These are phyloP conservation scores for Penicillium vulpinum DNA, from an alignment of 2,329 filamentous ascomycete species.

Conservation along the genomic window DNA sequence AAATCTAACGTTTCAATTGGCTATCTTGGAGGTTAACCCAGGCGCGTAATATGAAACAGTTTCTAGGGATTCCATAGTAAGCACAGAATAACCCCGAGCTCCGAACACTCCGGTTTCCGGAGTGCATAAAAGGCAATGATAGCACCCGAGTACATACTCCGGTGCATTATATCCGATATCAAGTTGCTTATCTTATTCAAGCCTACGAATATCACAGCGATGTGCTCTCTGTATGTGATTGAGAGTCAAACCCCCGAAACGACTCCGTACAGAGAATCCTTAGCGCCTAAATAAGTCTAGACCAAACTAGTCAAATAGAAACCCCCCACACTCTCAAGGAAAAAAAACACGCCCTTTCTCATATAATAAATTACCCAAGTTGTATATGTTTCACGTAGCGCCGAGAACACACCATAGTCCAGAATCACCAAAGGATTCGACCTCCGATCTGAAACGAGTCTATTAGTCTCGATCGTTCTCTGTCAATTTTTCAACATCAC, in stretches of 20 bases:
- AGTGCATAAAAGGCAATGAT: not conserved
- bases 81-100: not conserved
- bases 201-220: not conserved
- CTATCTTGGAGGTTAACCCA: not conserved
- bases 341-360: not conserved
- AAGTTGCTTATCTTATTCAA: not conserved
- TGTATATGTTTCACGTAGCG: conserved; percentile 9
- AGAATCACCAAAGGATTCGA: not conserved
- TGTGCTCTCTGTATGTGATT: too few species aligned
- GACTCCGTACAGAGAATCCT: too few species aligned
- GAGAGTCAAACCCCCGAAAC: not conserved
- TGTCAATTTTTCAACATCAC: too few species aligned
- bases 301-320: not conserved
- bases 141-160: not conserved
- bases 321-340: not conserved
- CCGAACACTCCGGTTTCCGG: not conserved
- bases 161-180: not conserved
- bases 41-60: not conserved
- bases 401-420: too few species aligned
- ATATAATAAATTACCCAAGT: not conserved
- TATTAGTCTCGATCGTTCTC: conserved; percentile 1
- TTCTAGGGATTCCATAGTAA: not conserved
- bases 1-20: not conserved
- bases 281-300: not conserved
- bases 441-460: not conserved